These are phyloP conservation scores for Alternaria incomplexa DNA, from an alignment of 2,329 filamentous ascomycete species.

Conservation along the genomic window DNA sequence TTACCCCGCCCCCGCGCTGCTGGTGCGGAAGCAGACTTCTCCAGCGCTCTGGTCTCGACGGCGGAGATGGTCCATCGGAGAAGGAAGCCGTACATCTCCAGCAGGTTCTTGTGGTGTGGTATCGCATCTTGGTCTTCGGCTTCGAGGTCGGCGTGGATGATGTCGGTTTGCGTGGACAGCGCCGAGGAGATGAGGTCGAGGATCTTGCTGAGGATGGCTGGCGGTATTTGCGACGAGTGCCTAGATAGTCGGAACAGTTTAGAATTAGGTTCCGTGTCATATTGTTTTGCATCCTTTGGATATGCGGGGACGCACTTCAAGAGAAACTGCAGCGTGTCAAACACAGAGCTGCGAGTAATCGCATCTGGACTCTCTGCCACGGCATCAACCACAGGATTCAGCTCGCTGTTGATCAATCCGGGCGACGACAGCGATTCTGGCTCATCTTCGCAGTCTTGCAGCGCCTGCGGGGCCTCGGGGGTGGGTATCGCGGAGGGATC, in stretches of 20 bases:
- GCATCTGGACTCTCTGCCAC: conserved; percentile 91
- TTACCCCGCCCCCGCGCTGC: conserved; percentile 76
- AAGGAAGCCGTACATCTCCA: conserved; percentile 93
- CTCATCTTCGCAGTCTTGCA: conserved; percentile 92
- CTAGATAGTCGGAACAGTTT: conserved; percentile 72
- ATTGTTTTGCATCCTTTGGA: conserved; percentile 39
- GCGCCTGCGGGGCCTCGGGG: conserved; percentile 79
- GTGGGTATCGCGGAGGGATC: conserved; percentile 84
- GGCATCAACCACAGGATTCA: conserved; percentile 92
- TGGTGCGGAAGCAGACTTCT: conserved; percentile 78
- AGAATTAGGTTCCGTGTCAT: conserved; percentile 60
- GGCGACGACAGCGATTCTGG: conserved; percentile 77
- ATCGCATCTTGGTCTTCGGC: conserved; percentile 82
- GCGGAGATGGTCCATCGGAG: conserved; percentile 94
- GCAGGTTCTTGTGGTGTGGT: conserved; percentile 83
- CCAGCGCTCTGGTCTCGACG: conserved; percentile 91
- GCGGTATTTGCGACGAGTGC: conserved; percentile 79
- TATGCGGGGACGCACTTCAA: conserved; percentile 84
- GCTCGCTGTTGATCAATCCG: conserved; percentile 79
- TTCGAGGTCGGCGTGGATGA: conserved; percentile 84
- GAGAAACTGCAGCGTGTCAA: conserved; percentile 94
- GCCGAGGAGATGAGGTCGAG: conserved; percentile 90
- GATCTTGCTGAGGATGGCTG: conserved; percentile 86
- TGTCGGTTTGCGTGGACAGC: conserved; percentile 82
- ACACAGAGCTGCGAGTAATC: conserved; percentile 75